Base-by-base conservation (phyloP, 208 protist species). In the Vickermania ingenoplastis region DNA sequence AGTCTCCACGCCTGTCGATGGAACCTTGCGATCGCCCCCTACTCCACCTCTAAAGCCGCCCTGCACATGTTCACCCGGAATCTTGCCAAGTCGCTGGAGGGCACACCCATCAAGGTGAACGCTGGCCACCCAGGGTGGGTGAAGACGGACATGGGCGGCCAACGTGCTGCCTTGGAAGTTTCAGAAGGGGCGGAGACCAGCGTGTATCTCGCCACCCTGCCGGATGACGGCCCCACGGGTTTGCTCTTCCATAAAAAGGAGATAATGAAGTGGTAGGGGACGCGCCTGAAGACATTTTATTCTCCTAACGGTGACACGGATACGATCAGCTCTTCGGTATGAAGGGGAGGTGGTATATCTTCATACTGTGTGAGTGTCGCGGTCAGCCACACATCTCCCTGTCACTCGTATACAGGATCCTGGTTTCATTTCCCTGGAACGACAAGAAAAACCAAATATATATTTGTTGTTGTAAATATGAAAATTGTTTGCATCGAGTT, bases 11-110 rank as follows among this genome's bases (percentile, higher is more conserved):
- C 67, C 4, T 23, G 63, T 28, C 4, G 36, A 2, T 24, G 64
- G 59, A 14, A 58, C 54, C 55, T 77, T 58, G 64, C 67, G 52
- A 36, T 45, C 14, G 59, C 57, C 13, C 59, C 77, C 0, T 91
- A 88, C 71, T 81, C 65, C 41, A 63, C 72, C 21, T 82, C 75
- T 24, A 91, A 88, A 69, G 69, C 84, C 17, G 80, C 81, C 17
- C 62, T 91, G 30, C 87, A 91, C 65, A 85, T 88, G 78, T 86
- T 88, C 71, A 88, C 84, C 17, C 70, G 75, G 57, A 80, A 78
- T 55, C 69, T 88, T 31, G 80, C 78, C 17, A 51, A 67, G 26
- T 66, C 80, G 27, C 67, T 88, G 21, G 60, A 81, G 54, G 65
- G 71, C 22, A 81, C 73, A 1, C 71, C 67, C 0, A 67, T 87